phyloP scores from a whole-genome alignment of 306 rosid genomes.

The Herpetospermum pedunculosum region DNA sequence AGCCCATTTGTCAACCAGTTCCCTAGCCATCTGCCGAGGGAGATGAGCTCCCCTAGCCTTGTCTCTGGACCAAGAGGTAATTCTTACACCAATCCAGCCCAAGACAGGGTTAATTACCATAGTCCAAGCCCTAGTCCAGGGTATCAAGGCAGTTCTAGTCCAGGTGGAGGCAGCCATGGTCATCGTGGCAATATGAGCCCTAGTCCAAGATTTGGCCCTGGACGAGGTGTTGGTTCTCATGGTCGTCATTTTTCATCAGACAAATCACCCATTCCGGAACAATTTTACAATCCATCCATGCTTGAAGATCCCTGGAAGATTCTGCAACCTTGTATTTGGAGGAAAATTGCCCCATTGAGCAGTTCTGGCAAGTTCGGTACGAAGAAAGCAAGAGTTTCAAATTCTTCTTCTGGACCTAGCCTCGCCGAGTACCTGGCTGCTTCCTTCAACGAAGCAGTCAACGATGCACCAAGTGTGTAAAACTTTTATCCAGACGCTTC shows the following conservation, averaged over 20 bases:
- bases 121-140: conserved; percentile 35
- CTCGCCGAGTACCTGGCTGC: conserved; percentile 84
- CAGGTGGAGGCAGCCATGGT: conserved; percentile 41
- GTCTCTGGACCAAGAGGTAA: conserved; percentile 29
- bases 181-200: conserved; percentile 16
- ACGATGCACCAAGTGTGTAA: conserved; percentile 24
- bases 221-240: conserved; percentile 35
- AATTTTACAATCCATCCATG: conserved; percentile 56
- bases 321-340: conserved; percentile 46
- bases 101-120: conserved; percentile 24
- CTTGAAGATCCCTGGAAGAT: conserved; percentile 82
- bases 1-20: not conserved
- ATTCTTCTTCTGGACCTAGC: conserved; percentile 40
- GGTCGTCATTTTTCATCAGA: conserved; percentile 17
- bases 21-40: not conserved
- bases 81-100: conserved; percentile 21
- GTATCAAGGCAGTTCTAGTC: conserved; percentile 23
- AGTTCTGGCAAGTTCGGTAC: conserved; percentile 20
- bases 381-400: conserved; percentile 24
- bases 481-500: conserved; percentile 2
- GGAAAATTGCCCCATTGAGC: conserved; percentile 1
- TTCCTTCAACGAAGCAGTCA: conserved; percentile 47
- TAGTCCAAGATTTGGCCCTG: conserved; percentile 37
- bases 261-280: conserved; percentile 17
- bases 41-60: conserved; percentile 17